Evolutionary conservation across 345 rosid species (phyloP).

Genomic region (Dipteronia sinensis): DNA sequence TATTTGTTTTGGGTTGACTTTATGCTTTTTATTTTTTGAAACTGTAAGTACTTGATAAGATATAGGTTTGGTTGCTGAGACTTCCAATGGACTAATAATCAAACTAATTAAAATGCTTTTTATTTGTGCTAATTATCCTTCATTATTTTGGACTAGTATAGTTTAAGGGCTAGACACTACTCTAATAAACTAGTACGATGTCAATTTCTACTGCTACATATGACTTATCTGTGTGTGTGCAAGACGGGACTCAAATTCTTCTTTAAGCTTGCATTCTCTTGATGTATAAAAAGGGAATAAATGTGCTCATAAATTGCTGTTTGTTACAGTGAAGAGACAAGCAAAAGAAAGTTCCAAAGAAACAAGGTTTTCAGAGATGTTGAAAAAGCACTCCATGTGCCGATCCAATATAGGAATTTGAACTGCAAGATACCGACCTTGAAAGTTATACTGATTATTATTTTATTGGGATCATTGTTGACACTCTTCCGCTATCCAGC

Average conservation of each 20-base stretch:
- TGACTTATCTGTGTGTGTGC: neutral
- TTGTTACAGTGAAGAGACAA: conserved; percentile 53
- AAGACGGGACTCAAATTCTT: too few species aligned
- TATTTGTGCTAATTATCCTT: neutral
- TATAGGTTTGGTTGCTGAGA: neutral
- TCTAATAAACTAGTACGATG: neutral
- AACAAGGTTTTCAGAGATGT: conserved; percentile 56
- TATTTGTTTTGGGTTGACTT: neutral
- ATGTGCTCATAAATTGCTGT: conserved; percentile 4
- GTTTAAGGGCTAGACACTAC: neutral
- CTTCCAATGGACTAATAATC: too few species aligned
- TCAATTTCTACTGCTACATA: neutral
- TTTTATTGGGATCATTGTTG: conserved; percentile 57
- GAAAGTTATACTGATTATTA: conserved; percentile 54
- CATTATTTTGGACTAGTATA: neutral
- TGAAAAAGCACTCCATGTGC: conserved; percentile 57
- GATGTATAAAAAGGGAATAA: conserved; percentile 7
- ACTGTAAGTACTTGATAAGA: neutral
- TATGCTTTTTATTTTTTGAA: neutral
- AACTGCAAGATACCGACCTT: conserved; percentile 53
- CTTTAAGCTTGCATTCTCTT: neutral
- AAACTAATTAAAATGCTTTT: neutral
- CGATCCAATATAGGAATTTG: conserved; percentile 59
- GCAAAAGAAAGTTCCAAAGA: conserved; percentile 52
- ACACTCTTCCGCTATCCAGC: conserved; percentile 67